Conservation (phyloP, 2,329 filamentous ascomycete species). For the Bretziella fagacearum region DNA sequence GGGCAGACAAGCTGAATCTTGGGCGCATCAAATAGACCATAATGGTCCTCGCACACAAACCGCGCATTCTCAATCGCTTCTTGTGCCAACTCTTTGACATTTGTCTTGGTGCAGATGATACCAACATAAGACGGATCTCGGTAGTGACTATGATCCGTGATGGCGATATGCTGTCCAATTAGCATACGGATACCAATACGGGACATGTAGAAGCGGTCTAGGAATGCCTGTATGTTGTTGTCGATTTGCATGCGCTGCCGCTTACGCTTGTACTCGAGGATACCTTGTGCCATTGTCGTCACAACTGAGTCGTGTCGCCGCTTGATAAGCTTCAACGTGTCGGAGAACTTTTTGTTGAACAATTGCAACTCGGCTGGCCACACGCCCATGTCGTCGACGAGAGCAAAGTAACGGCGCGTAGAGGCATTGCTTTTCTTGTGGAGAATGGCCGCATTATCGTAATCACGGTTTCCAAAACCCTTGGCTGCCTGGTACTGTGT, state of each 20-base stretch:
- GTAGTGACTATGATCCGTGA: conserved; percentile 82
- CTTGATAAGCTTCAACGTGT: conserved; percentile 87
- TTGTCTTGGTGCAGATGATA: conserved; percentile 98
- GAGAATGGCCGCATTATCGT: conserved; percentile 30
- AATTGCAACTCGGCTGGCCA: conserved; percentile 92
- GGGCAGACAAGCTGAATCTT: conserved; percentile 95
- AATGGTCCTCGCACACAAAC: conserved; percentile 98
- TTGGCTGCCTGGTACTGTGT: conserved; percentile 57
- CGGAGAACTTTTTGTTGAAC: conserved; percentile 82
- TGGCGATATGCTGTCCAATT: conserved; percentile 92
- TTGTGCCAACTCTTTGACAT: conserved; percentile 82
- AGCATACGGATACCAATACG: conserved; percentile 98
- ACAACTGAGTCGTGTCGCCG: conserved; percentile 91
- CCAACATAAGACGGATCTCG: conserved; percentile 89
- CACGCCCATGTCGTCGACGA: conserved; percentile 78
- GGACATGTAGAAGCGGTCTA: conserved; percentile 99
- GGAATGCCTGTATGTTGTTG: conserved; percentile 88
- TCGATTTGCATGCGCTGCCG: conserved; percentile 97
- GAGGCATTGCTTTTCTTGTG: conserved; percentile 32
- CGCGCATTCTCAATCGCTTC: conserved; percentile 97
- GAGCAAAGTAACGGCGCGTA: conserved; percentile 69
- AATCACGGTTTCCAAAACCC: conserved; percentile 29
- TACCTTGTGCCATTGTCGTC: conserved; percentile 93
- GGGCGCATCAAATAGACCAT: conserved; percentile 89
- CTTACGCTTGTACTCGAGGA: conserved; percentile 93